phyloP scores from a whole-genome alignment of 2,329 filamentous ascomycete species.

The Clonostachys rosea region DNA sequence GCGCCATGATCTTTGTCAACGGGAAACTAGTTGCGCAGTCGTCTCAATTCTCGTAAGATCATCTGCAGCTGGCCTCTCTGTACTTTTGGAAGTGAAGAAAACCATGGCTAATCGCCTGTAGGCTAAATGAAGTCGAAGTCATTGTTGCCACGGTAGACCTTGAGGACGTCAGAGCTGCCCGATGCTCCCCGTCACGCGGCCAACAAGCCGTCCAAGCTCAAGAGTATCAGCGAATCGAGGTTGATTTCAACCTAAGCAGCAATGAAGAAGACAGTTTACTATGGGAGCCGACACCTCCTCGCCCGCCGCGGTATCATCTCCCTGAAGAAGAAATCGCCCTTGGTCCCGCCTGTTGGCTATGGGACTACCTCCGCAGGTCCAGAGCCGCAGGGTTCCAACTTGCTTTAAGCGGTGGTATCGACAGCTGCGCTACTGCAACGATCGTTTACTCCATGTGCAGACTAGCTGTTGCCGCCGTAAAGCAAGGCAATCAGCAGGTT shows the following conservation, averaged over 20 bases:
- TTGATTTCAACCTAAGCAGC: no score
- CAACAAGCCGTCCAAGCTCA: no score
- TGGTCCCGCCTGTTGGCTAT: background rate
- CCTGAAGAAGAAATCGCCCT: conserved; percentile 2
- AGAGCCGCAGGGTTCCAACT: conserved; percentile 1
- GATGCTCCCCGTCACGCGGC: conserved; percentile 44
- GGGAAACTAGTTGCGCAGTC: conserved; percentile 44
- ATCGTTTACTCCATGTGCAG: conserved; percentile 2
- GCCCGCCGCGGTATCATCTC: no score
- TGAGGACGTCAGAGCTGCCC: conserved; percentile 63
- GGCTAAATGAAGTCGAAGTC: conserved; percentile 48
- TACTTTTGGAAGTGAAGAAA: no score
- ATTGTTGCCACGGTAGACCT: conserved; percentile 61
- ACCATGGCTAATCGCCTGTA: conserved; percentile 10
- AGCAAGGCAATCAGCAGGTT: no score
- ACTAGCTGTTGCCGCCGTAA: background rate
- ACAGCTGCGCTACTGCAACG: background rate
- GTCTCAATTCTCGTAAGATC: conserved; percentile 41
- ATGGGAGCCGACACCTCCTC: no score
- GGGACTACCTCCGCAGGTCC: conserved; percentile 1
- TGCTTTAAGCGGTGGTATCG: background rate
- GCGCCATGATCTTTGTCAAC: no score
- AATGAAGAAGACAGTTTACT: no score
- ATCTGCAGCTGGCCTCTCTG: no score
- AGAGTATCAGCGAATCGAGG: no score